Evolutionary conservation across 192 early-diverging fungal genomes (phyloP).

Genomic region (Phycomyces nitens): DNA sequence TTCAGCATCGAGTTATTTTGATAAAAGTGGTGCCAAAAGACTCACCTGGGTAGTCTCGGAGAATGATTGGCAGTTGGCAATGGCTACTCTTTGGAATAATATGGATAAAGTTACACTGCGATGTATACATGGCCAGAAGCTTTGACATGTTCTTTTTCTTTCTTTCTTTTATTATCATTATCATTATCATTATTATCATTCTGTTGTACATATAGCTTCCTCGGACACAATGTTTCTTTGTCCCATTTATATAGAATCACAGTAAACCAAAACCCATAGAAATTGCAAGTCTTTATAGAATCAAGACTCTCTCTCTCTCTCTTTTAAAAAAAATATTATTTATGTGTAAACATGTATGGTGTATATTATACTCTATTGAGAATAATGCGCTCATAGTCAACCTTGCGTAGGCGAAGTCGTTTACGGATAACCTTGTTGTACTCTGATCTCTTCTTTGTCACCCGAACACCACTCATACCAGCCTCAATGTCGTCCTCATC

Average conservation of each 20-base stretch:
- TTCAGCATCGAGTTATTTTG: background rate
- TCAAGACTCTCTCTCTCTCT: no score
- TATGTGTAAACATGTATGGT: background rate
- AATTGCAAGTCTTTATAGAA: no score
- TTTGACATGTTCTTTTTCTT: background rate
- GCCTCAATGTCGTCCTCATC: background rate
- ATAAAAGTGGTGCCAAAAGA: background rate
- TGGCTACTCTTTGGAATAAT: background rate
- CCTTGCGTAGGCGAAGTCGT: background rate
- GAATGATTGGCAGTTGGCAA: background rate
- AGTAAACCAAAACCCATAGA: no score
- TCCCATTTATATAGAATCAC: no score
- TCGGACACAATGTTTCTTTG: no score
- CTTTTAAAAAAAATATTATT: no score
- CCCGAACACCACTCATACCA: conserved; percentile 1
- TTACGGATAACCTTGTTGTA: background rate
- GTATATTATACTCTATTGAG: background rate
- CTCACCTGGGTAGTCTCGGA: background rate
- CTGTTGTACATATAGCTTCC: no score
- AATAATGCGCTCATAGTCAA: background rate
- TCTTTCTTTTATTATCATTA: background rate
- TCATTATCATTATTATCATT: background rate
- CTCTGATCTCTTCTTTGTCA: background rate
- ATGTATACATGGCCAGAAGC: background rate
- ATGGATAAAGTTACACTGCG: background rate